Evolutionary conservation across 1,284 basidiomycete genomes (phyloP), one percentile per base, ranked within the genome.

Genomic region (Trametes pubescens): DNA sequence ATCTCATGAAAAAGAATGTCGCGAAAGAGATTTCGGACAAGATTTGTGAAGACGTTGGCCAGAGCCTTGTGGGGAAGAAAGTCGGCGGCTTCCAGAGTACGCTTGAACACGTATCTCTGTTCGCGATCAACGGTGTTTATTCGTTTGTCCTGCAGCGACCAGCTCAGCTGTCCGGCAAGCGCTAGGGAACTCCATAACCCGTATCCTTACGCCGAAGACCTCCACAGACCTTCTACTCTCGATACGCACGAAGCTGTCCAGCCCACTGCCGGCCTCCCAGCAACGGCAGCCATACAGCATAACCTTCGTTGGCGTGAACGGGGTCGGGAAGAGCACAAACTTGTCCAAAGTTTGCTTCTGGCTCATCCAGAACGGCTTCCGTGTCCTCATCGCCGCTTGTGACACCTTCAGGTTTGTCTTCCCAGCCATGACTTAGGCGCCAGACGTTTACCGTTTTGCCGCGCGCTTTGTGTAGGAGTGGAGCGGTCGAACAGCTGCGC

Each of bases 271-370:
- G 0, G 89, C 90, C 0, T 86, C 86, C 32, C 90, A 91, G 71
- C 89, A 89, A 72, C 88, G 93, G 16, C 82, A 90, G 69, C 96
- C 96, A 0, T 99, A 99, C 78, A 90, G 90, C 66, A 93, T 99
- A 72, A 92, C 95, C 0, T 99, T 99, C 75, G 96, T 99, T 48
- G 98, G 98, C n/a, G 98, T 99, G 56, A 99, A 99, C 75, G 98
- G 98, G 24, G 98, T 99, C 22, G 98, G 98, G 57, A 99, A 99
- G 81, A 98, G 95, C 71, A 99, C 98, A 5, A 99, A 99, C 76
- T 80, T 99, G 32, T 95, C 93, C 57, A 99, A 99, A 80, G 97
- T 99, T 54, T 97, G 95, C 79, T 99, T 99, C 81, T 99, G 98
- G 98, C 84, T 99, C 22, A 89, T 99, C 52, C 97, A 99, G 79